Base-by-base conservation (phyloP, 129 eudicot species). In the Chrysanthemum lavandulifolium region DNA sequence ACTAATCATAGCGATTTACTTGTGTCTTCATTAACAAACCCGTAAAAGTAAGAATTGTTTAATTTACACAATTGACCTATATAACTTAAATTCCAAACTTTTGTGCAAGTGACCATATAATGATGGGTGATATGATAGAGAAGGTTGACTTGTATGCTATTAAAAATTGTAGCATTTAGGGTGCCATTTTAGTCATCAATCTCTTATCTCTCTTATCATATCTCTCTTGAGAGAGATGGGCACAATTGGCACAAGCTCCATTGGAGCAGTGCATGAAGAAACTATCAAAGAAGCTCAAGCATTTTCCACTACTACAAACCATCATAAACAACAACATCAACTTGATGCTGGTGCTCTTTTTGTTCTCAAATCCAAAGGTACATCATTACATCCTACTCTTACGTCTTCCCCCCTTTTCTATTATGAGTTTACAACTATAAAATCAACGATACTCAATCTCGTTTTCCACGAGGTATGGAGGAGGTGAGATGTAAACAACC, bases 271-370 rank as follows among this genome's bases (percentile, higher is more conserved):
- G 25, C 66, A 74, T 50, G 80, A 56, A 65, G 71, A 78, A 49
- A 16, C 21, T 25, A 36, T 53, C 9, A 65, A 63, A 52, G 74
- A 52, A 68, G 58, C 74, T 64, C 67, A 64, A 49, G 5, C 68
- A 2, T 69, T 69, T 77, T 77, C 70, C 71, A 69, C 71, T 47
- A 45, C 73, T 56, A 14, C 73, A 13, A 21, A 9, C 69, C 79
- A 6, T 19, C 61, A 31, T 9, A 18, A 25, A 33, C 56, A 50
- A 45, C 9, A 18, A 55, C 48, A 65, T 21, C 67, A 69, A 58
- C 96, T 91, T 25, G 97, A 91, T 79, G 97, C 97, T 13, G 97
- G 97, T 54, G 97, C 97, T 62, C 96, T 86, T 58, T 88, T 91
- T 77, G 97, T 91, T 84, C 97, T 91, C 29, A 89, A 91, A 79